A percentile compares a stretch with the other conserved stretches of the same genome.
phyloP scores from a whole-genome alignment of 2,329 filamentous ascomycete genomes.

The Escovopsis sp. region DNA sequence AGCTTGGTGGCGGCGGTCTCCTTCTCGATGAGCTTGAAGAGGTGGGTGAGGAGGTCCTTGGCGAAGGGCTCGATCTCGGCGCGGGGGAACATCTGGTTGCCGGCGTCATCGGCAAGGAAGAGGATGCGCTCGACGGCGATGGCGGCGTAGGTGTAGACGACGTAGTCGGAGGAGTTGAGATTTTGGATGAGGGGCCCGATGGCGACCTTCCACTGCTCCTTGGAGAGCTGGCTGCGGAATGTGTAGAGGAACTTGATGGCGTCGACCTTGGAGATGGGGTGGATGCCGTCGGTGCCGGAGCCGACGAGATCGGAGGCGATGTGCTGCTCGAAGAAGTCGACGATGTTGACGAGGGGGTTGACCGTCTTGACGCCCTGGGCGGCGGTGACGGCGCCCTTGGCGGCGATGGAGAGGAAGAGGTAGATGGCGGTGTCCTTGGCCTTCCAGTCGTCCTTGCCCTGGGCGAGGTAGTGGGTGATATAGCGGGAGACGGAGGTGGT shows the following conservation, averaged over 20 bases:
- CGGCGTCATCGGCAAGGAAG: slow-evolving; percentile 61
- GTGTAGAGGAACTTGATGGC: slow-evolving; percentile 97
- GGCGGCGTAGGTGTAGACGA: slow-evolving; percentile 93
- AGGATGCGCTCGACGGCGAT: slow-evolving; percentile 92
- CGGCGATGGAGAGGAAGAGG: slow-evolving; percentile 84
- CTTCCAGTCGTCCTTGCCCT: slow-evolving; percentile 78
- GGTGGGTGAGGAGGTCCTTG: slow-evolving; percentile 72
- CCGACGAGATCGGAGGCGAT: slow-evolving; percentile 76
- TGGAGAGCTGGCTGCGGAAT: slow-evolving; percentile 87
- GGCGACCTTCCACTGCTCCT: slow-evolving; percentile 79
- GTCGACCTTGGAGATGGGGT: slow-evolving; percentile 88
- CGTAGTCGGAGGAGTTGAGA: slow-evolving; percentile 77
- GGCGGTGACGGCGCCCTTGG: slow-evolving; percentile 75
- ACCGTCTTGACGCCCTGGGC: slow-evolving; percentile 82
- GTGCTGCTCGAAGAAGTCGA: slow-evolving; percentile 89
- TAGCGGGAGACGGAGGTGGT: slow-evolving; percentile 80
- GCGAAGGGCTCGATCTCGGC: slow-evolving; percentile 66
- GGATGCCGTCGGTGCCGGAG: slow-evolving; percentile 45
- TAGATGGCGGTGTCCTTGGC: slow-evolving; percentile 98
- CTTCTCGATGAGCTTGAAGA: slow-evolving; percentile 83
- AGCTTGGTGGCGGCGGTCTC: slow-evolving; percentile 77
- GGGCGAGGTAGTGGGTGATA: slow-evolving; percentile 71
- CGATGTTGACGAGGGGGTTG: slow-evolving; percentile 74
- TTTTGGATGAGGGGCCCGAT: slow-evolving; percentile 86
- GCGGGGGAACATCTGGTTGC: slow-evolving; percentile 65